Evolutionary conservation across 2,329 filamentous ascomycete genomes (phyloP), one percentile per base, ranked within the genome.

Genomic region (Sarocladium brachiariae): DNA sequence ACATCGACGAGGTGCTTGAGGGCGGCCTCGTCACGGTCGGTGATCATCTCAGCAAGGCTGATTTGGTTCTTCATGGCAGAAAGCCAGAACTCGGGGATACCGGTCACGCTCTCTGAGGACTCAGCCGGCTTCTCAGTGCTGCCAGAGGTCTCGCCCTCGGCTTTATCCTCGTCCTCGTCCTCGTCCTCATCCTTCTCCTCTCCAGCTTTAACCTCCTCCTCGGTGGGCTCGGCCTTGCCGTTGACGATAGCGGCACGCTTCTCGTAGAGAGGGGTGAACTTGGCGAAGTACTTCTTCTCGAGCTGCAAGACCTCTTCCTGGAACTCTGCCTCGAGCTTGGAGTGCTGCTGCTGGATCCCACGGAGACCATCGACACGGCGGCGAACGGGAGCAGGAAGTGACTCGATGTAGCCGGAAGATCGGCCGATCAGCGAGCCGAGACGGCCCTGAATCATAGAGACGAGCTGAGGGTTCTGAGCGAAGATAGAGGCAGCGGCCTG

Each of bases 31-130:
- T 99, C 93, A 58, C 90, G 87, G 63, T 97, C 93, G 63, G 93
- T 99, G 68, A 99, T 96, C 83, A 96, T 96, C 73, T 99, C 95
- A 51, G 92, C 89, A 51, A 99, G 84, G 25, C 91, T 95, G 63
- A 93, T 83, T 70, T 96, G 92, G 78, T 99, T 99, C 81, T 99
- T 99, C 92, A 99, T 97, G 61, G 95, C 92, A 55, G 92, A 96
- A 48, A 99, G 80, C 93, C 93, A 99, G 80, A 99, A 99, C 73
- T 99, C 93, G 56, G 93, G 93, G 56, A 99, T 96, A 70, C 93
- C 93, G 63, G 83, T 77, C 57, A 86, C 68, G 33, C 70, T 58
- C 60, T 78, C 73, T 51, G 72, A 67, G 58, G 80, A 75, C 57
- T 83, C 77, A 49, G 76, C 71, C 55, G 83, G 74, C 63, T 78